These are phyloP conservation scores for Catharanthus roseus DNA, from an alignment of 257 asterid genomes.

Conservation along the genomic window DNA sequence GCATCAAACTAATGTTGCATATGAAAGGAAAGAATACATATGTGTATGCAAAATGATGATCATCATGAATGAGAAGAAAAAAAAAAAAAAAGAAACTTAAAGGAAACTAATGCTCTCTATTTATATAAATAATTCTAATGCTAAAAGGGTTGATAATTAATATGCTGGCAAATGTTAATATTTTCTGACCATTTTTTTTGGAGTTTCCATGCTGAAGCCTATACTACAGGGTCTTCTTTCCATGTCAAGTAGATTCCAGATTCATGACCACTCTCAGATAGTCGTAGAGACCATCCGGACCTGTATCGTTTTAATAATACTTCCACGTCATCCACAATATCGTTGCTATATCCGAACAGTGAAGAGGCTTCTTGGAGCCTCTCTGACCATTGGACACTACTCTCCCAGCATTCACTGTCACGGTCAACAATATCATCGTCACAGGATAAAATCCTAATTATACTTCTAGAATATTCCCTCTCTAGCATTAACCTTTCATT, in stretches of 20 bases:
- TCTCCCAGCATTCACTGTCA: slow-evolving; percentile 58
- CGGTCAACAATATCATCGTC: slow-evolving; percentile 33
- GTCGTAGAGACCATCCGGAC: slow-evolving; percentile 61
- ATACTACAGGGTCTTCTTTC: slow-evolving; percentile 78
- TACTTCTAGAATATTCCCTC: slow-evolving; percentile 65
- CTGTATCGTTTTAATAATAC: slow-evolving; percentile 70
- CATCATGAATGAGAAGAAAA: no score
- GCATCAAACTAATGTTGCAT: slow-evolving; percentile 20
- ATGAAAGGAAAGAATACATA: slow-evolving; percentile 13
- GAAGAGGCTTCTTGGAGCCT: slow-evolving; percentile 45
- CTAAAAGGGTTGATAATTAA: background rate
- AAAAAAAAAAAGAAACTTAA: no score
- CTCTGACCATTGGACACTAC: slow-evolving; percentile 61
- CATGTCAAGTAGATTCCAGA: slow-evolving; percentile 63
- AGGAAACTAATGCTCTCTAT: background rate
- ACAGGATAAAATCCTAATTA: slow-evolving; percentile 75
- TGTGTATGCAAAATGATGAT: background rate
- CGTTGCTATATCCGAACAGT: slow-evolving; percentile 46
- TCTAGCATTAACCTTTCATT: slow-evolving; percentile 73
- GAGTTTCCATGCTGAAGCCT: slow-evolving; percentile 93
- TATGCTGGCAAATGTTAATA: no score
- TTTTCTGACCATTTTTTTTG: slow-evolving; percentile 13
- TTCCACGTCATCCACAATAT: slow-evolving; percentile 64
- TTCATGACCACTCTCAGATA: slow-evolving; percentile 25
- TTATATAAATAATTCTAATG: background rate